Base-by-base conservation (phyloP, 495 filamentous ascomycete species). In the Schizothecium vesticola region DNA sequence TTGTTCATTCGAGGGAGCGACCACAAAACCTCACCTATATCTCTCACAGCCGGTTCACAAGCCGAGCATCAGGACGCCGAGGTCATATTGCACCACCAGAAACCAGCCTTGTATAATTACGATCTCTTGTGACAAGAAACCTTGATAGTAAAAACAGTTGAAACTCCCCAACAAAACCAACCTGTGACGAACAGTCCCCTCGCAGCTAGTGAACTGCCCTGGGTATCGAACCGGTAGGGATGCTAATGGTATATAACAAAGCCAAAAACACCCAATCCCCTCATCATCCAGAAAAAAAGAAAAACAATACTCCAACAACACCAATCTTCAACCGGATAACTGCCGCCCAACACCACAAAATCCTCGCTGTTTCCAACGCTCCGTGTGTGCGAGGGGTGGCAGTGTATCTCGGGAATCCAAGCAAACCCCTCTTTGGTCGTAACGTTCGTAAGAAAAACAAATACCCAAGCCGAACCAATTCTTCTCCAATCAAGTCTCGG, bases 391-490 rank as follows among this genome's bases (percentile, higher is more conserved):
- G 64, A 31, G 56, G 64, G 56, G 56, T 59, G 24, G 21, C 22
- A 51, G 25, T 28, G 65, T 55, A 67, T 28, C 64, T 21, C 16
- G 43, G 43, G 16, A 51, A 51, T 51, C 43, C 19, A 51, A 51
- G 13, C 3, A 51, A 51, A 61, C 24, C 12, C 56, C 65, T n/a
- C 61, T 51, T 55, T 69, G 16, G 28, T 69, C 56, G 23, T 66
- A 43, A 59, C 62, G 22, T 24, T 64, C 62, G 43, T 64, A n/a
- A 64, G 43, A 19, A 66, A 65, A 66, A 59, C 24, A 59, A 56
- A 19, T 3, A 62, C 26, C 51, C 64, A 21, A 28, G 10, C 64
- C 64, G 57, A 66, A 23, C 10, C 36, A 57, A 26, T n/a, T 10
- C 19, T 19, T 65, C 23, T 29, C 10, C 21, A 51, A 51, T 29